These are phyloP conservation scores for Daedaleopsis sinensis DNA, from an alignment of 768 basidiomycete species.

Conservation along the genomic window DNA sequence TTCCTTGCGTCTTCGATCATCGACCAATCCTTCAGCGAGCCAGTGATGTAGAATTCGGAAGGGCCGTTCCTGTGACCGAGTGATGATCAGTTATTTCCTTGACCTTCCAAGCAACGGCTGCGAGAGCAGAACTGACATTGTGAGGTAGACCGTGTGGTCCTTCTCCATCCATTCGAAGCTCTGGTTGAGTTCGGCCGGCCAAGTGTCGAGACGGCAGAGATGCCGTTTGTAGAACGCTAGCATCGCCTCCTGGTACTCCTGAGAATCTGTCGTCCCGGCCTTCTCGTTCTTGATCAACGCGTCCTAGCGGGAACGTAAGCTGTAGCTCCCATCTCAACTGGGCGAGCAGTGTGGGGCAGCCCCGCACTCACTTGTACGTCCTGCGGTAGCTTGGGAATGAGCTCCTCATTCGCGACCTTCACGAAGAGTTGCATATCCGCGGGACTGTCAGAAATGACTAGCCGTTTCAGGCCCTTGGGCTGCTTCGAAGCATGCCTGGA, in stretches of 20 bases:
- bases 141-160: constrained; percentile 51
- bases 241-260: constrained; percentile 50
- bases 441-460: constrained; percentile 34
- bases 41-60: constrained; percentile 43
- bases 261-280: constrained; percentile 43
- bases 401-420: constrained; percentile 38
- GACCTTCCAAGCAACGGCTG: neutral
- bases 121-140: constrained; percentile 41
- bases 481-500: constrained; percentile 42
- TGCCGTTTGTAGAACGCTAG: constrained; percentile 44
- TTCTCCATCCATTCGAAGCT: constrained; percentile 39
- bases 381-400: constrained; percentile 40
- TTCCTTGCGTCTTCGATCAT: constrained; percentile 46
- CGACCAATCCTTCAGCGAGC: constrained; percentile 49
- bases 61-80: constrained; percentile 27
- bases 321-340: neutral
- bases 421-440: constrained; percentile 32
- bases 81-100: neutral
- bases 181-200: constrained; percentile 42
- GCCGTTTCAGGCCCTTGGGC: constrained; percentile 39
- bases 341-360: neutral
- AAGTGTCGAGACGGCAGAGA: constrained; percentile 47
- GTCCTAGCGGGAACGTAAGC: constrained; percentile 12
- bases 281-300: constrained; percentile 43
- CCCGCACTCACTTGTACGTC: constrained; percentile 34